phyloP scores from a whole-genome alignment of 1,284 basidiomycete genomes.

The Puccinia novopanici region DNA sequence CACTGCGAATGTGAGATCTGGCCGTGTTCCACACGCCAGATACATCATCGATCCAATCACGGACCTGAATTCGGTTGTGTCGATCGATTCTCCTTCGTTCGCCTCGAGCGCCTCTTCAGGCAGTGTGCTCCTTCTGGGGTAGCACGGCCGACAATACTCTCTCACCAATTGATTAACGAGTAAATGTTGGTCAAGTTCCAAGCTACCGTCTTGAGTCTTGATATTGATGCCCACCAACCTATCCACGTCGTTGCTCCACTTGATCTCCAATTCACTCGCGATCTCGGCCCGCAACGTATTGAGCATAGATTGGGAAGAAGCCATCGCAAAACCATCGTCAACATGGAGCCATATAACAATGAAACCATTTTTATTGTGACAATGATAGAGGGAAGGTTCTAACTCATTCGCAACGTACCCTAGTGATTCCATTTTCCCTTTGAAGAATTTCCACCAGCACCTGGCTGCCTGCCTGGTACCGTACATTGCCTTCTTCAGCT shows the following conservation, averaged over 20 bases:
- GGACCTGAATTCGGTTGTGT: background rate
- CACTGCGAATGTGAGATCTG: background rate
- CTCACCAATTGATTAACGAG: too few species aligned
- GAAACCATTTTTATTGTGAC: background rate
- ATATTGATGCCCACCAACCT: constrained; percentile 6
- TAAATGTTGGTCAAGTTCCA: too few species aligned
- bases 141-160: background rate
- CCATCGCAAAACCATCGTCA: constrained; percentile 1
- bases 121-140: background rate
- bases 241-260: background rate
- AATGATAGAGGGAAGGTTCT: background rate
- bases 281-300: background rate
- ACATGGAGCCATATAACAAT: background rate
- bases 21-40: background rate
- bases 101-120: background rate
- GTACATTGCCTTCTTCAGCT: constrained; percentile 25
- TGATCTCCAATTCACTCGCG: background rate
- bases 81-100: background rate
- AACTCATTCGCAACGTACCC: background rate
- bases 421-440: constrained; percentile 3
- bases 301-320: background rate
- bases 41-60: background rate
- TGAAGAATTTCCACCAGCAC: too few species aligned
- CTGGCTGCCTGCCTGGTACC: constrained; percentile 1
- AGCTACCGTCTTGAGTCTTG: too few species aligned